phyloP scores from a whole-genome alignment of 1,284 basidiomycete species.

The Meripilus lineatus region DNA sequence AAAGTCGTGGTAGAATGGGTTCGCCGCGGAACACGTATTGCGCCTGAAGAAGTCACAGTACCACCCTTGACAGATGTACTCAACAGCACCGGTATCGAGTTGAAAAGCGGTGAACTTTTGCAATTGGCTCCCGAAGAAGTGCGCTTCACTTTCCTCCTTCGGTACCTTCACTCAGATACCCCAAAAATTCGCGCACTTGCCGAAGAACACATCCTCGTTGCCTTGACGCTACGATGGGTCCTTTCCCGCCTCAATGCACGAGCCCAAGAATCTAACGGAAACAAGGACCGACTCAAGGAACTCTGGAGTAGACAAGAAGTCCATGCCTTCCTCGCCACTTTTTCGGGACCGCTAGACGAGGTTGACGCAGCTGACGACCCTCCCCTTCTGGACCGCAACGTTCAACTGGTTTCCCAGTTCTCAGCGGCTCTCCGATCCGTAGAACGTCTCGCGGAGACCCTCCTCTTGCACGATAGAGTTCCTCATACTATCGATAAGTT shows the following conservation, averaged over 20 bases:
- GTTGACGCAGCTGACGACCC: conserved; percentile 9
- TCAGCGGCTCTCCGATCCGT: conserved; percentile 55
- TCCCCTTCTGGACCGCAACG: conserved; percentile 49
- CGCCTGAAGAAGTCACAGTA: conserved; percentile 51
- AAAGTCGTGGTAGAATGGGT: conserved; percentile 63
- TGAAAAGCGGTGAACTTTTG: conserved; percentile 18
- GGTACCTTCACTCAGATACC: conserved; percentile 52
- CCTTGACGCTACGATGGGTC: conserved; percentile 59
- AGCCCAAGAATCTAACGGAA: conserved; percentile 39
- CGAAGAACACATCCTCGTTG: conserved; percentile 40
- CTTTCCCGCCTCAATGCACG: conserved; percentile 44
- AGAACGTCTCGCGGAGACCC: conserved; percentile 52
- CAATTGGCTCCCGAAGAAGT: conserved; percentile 46
- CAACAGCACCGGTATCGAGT: conserved; percentile 27
- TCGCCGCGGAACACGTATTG: conserved; percentile 65
- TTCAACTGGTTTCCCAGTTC: conserved; percentile 70
- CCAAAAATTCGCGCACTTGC: conserved; percentile 41
- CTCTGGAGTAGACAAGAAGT: conserved; percentile 70
- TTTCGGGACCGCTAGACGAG: too few species aligned
- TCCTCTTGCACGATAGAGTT: conserved; percentile 49
- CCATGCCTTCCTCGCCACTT: conserved; percentile 54
- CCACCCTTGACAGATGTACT: conserved; percentile 44
- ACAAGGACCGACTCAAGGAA: conserved; percentile 53
- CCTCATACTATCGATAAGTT: conserved; percentile 40
- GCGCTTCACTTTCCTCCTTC: conserved; percentile 55